Base-by-base conservation (phyloP, 2,329 filamentous ascomycete genomes). In the Ascomycota sp. region DNA sequence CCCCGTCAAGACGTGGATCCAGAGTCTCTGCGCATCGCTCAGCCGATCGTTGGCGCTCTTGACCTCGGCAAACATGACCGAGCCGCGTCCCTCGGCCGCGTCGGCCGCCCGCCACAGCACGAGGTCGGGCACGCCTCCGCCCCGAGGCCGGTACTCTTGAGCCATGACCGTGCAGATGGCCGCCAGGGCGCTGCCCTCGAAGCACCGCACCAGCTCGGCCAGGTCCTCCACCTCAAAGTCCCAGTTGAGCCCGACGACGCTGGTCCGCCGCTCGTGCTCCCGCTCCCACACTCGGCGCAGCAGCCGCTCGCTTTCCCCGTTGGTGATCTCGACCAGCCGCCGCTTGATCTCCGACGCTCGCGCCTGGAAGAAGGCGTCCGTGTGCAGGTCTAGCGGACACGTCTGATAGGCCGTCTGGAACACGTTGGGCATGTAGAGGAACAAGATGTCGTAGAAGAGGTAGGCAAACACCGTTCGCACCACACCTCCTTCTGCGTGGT, bases 341-440 rank as follows among this genome's bases (percentile, higher is more conserved):
- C 74, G 72, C 48, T 92, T 91, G 49, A 95, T 89, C 56, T 92
- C 84, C 4, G 76, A 82, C 27, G 77, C 72, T n/a, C 89, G 69
- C 1, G 75, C 72, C 0, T 80, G 69, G 48, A 81, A 95, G 57
- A 98, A 98, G 3, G 78, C 74, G 50, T 98, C 89, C 0, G 84
- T 92, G 49, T 91, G 78, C 6, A 98, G 59, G 51, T 98, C 89
- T 4, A 98, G 59, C 1, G 89, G 89, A 47, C 82, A 92, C 0
- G 82, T 92, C 54, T 98, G 89, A 50, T 81, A 98, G 1, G 77
- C 71, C 6, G 89, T 98, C 51, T 95, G 86, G 53, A 98, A 98
- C 36, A 98, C 86, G 44, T 95, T 92, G 24, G 89, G 86, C 6
- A 95, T 69, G 52, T 92, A 92, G 24, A 82, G 63, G 55, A 95